Base-by-base conservation (phyloP, 257 asterid genomes). In the Petrea volubilis region DNA sequence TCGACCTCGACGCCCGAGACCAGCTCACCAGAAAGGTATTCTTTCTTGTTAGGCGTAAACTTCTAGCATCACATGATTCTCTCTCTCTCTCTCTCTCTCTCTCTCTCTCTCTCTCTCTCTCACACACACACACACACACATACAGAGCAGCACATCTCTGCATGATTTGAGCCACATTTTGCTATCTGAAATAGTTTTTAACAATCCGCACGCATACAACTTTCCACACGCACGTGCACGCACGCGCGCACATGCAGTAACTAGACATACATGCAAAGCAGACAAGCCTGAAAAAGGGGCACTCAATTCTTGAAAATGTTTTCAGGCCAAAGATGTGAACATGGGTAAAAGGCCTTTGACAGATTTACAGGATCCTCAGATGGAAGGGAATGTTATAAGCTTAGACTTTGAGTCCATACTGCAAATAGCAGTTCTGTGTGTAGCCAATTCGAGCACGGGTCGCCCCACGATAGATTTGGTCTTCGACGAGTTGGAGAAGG, bases 281-380 rank as follows among this genome's bases (percentile, higher is more conserved):
- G n/a, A n/a, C n/a, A 23, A 5, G 11, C 7, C 64, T n/a, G 2
- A 20, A 0, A 13, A 14, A n/a, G 40, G 33, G 17, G n/a, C n/a
- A 2, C 53, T 29, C 55, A 18, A 76, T 36, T 72, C 61, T 44
- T 44, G 70, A 58, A 36, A 57, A 50, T 12, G 12, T n/a, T 17
- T 87, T 82, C 95, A 91, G 97, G 97, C 97, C 25, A 91, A 80
- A 72, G 97, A 89, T 68, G 96, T 89, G 78, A 84, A 86, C 82
- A 84, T 81, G 84, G 81, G 76, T 6, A 87, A 80, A 75, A 82
- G 96, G 1, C 87, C 91, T 28, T 71, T 89, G 7, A 60, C 71
- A 29, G 97, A 91, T 68, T 85, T 91, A 50, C 90, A 88, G 68
- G 97, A 91, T 23, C 84, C 81, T 0, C 74, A 40, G 57, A 66